Conservation (phyloP, 441 rosid species). For the Euphorbia celastroides region DNA sequence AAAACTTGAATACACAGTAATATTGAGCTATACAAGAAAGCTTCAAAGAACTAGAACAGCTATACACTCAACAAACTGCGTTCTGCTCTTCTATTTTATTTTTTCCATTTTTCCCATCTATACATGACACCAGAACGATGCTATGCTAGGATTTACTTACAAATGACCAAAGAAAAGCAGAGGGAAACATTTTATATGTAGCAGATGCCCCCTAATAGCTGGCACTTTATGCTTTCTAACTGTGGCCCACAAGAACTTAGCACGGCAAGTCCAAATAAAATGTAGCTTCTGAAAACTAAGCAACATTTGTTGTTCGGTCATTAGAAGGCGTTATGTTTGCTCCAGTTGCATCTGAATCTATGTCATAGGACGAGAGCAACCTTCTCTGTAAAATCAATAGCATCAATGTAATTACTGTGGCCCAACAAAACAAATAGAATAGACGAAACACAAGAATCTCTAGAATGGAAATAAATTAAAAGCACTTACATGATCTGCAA, state of each 20-base stretch:
- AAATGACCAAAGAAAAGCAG: slow-evolving; percentile 4
- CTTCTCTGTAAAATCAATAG: slow-evolving; percentile 53
- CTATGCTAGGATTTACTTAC: slow-evolving; percentile 11
- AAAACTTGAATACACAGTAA: no score
- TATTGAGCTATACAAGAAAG: background rate
- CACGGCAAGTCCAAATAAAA: background rate
- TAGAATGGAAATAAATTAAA: background rate
- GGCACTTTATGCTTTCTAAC: slow-evolving; percentile 4
- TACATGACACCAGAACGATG: slow-evolving; percentile 11
- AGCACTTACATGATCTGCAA: slow-evolving; percentile 82
- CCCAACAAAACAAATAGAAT: background rate
- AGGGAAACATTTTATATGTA: background rate
- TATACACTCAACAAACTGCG: slow-evolving; percentile 19
- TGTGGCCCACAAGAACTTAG: background rate
- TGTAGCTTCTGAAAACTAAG: slow-evolving; percentile 25
- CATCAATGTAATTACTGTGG: background rate
- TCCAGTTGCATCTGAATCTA: slow-evolving; percentile 33
- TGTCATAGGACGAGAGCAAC: slow-evolving; percentile 69
- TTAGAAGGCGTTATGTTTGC: slow-evolving; percentile 21
- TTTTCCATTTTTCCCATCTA: slow-evolving; percentile 8
- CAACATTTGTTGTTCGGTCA: slow-evolving; percentile 28
- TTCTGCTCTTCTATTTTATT: no score
- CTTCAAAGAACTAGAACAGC: slow-evolving; percentile 12
- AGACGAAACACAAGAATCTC: background rate
- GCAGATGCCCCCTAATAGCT: slow-evolving; percentile 6